Conservation (phyloP, 495 filamentous ascomycete genomes). For the Monascus purpureus region DNA sequence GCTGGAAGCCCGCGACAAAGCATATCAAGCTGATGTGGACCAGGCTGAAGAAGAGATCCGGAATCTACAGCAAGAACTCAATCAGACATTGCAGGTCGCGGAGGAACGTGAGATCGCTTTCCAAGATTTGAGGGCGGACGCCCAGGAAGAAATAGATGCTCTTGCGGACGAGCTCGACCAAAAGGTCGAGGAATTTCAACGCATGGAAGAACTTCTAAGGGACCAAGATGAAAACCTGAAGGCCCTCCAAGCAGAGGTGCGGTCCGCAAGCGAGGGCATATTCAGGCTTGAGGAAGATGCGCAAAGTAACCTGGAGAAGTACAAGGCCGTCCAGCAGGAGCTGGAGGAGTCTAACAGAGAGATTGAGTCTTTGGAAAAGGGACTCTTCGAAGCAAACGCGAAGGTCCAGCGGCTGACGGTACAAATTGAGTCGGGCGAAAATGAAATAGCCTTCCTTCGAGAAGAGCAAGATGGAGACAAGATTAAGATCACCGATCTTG, state of each 20-base stretch:
- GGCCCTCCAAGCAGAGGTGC: conserved; percentile 79
- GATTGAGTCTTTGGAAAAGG: conserved; percentile 60
- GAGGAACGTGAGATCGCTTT: conserved; percentile 71
- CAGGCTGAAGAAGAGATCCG: conserved; percentile 65
- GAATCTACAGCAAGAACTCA: conserved; percentile 70
- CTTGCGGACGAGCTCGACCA: conserved; percentile 68
- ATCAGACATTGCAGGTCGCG: conserved; percentile 65
- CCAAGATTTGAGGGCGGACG: conserved; percentile 63
- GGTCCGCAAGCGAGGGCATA: conserved; percentile 71
- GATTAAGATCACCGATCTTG: conserved; percentile 90
- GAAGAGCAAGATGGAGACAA: conserved; percentile 98
- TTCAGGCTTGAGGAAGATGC: conserved; percentile 80
- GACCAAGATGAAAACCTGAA: conserved; percentile 60
- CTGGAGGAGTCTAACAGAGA: conserved; percentile 62
- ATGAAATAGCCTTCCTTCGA: conserved; percentile 85
- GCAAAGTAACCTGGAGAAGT: conserved; percentile 46
- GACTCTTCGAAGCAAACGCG: conserved; percentile 62
- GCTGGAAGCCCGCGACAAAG: conserved; percentile 47
- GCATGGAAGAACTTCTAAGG: conserved; percentile 35
- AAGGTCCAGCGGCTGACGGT: conserved; percentile 77
- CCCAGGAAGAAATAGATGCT: conserved; percentile 69
- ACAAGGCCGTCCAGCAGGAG: conserved; percentile 62
- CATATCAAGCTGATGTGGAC: conserved; percentile 64
- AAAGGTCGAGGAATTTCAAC: conserved; percentile 17
- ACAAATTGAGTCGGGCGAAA: conserved; percentile 82